These are phyloP conservation scores for Xenoacremonium recifei DNA, from an alignment of 2,329 filamentous ascomycete genomes.

Conservation along the genomic window DNA sequence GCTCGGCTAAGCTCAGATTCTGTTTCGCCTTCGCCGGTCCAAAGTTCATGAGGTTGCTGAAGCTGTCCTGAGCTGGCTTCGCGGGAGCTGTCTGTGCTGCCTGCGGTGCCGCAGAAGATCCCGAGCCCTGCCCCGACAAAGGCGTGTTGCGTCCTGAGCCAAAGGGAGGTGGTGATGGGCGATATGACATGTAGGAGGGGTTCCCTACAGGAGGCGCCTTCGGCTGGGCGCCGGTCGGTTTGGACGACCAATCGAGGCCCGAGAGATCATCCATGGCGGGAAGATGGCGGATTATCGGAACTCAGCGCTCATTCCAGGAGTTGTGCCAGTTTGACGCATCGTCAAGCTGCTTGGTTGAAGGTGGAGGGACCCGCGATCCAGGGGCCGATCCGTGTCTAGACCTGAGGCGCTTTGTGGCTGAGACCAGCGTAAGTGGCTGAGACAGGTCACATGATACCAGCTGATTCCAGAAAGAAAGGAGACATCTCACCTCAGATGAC, in stretches of 20 bases:
- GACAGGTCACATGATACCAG: background rate
- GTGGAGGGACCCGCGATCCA: constrained; percentile 12
- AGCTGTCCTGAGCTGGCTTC: constrained; percentile 67
- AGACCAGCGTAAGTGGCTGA: background rate
- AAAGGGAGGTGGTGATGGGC: constrained; percentile 55
- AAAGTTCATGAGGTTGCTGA: constrained; percentile 72
- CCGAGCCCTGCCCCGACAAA: constrained; percentile 48
- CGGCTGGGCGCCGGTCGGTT: constrained; percentile 32
- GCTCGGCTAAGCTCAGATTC: constrained; percentile 76
- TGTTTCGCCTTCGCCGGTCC: constrained; percentile 55
- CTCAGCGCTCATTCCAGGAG: constrained; percentile 24
- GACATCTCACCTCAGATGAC: no score
- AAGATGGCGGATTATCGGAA: constrained; percentile 17
- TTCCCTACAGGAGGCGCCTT: constrained; percentile 43
- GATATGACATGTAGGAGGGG: constrained; percentile 49
- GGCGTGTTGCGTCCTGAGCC: constrained; percentile 57
- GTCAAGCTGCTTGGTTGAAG: constrained; percentile 8
- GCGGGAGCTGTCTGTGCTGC: constrained; percentile 42
- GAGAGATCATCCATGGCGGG: constrained; percentile 60
- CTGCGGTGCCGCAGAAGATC: constrained; percentile 34
- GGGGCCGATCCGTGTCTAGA: constrained; percentile 19
- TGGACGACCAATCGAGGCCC: constrained; percentile 58
- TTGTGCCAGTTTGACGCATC: constrained; percentile 20
- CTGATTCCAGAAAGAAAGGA: no score
- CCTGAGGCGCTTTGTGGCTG: constrained; percentile 24